These are phyloP conservation scores for Cucurbita moschata DNA, from an alignment of 306 rosid species.

Conservation along the genomic window DNA sequence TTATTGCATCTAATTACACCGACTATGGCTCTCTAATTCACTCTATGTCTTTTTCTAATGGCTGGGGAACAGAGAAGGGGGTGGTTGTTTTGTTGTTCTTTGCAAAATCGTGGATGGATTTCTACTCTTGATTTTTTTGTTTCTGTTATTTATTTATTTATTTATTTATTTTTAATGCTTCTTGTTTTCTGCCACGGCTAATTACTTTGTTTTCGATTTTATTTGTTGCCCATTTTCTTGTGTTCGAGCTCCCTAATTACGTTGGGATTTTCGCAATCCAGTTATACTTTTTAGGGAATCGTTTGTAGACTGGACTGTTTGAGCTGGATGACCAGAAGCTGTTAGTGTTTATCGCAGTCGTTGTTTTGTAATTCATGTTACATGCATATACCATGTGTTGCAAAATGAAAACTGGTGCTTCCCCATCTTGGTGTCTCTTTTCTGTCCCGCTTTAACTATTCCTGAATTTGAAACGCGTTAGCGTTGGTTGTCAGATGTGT, in stretches of 20 bases:
- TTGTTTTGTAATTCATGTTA: background rate
- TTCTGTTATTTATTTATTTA: no score
- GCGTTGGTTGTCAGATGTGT: background rate
- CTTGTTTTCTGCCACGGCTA: background rate
- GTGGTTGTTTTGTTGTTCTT: background rate
- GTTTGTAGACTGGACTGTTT: conserved; percentile 1
- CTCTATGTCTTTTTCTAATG: background rate
- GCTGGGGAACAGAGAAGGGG: background rate
- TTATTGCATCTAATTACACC: background rate
- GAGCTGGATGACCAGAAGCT: conserved; percentile 1
- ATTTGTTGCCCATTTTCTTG: background rate
- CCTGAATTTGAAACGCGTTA: background rate
- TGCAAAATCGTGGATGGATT: background rate
- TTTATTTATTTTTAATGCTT: background rate
- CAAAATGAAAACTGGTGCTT: background rate
- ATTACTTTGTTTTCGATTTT: background rate
- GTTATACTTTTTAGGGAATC: background rate
- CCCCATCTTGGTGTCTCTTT: background rate
- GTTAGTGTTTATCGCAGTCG: background rate
- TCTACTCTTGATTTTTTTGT: background rate
- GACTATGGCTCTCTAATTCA: background rate
- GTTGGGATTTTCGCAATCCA: background rate
- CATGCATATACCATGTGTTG: background rate
- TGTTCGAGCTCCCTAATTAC: background rate
- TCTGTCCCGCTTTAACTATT: background rate